Percentiles rank a stretch among this genome's conserved stretches.
Evolutionary conservation across 129 eudicot genomes (phyloP).

Genomic region (Centella asiatica): DNA sequence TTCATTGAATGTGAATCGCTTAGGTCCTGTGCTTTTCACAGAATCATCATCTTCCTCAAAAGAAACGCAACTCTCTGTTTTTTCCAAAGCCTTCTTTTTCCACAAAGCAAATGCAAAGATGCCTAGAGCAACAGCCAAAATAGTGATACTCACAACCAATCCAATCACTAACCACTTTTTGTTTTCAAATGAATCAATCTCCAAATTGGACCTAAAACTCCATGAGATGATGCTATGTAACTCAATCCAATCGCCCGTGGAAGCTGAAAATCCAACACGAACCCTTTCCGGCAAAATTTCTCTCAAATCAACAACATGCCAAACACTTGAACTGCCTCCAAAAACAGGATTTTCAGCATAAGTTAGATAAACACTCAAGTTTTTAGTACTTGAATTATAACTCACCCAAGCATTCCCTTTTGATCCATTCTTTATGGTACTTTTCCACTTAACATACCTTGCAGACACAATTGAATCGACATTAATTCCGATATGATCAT

Average conservation of each 20-base stretch:
- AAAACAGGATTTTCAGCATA: slow-evolving; percentile 11
- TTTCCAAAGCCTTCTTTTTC: slow-evolving; percentile 16
- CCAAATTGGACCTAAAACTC: slow-evolving; percentile 31
- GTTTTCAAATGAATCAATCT: slow-evolving; percentile 7
- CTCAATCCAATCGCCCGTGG: slow-evolving; percentile 34
- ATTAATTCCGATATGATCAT: slow-evolving; percentile 39
- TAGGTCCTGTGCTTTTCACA: slow-evolving; percentile 34
- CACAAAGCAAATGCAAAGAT: slow-evolving; percentile 24
- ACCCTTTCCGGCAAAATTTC: slow-evolving; percentile 35
- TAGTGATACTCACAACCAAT: slow-evolving; percentile 19
- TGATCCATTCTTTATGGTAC: slow-evolving; percentile 28
- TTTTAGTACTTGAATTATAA: slow-evolving; percentile 31
- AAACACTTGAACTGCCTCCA: slow-evolving; percentile 24
- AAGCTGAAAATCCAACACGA: slow-evolving; percentile 44
- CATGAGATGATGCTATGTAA: slow-evolving; percentile 34
- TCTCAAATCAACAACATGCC: slow-evolving; percentile 26
- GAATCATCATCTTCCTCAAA: slow-evolving; percentile 28
- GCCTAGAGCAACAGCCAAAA: slow-evolving; percentile 17
- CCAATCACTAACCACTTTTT: slow-evolving; percentile 18
- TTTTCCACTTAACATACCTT: slow-evolving; percentile 25
- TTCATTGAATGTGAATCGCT: slow-evolving; percentile 27
- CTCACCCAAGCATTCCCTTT: slow-evolving; percentile 37
- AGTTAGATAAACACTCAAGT: slow-evolving; percentile 35
- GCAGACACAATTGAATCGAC: slow-evolving; percentile 36
- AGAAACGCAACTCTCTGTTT: neutral